Percentiles rank a stretch among this genome's conserved stretches.
Evolutionary conservation across 768 basidiomycete species (phyloP).

Genomic region (Inosperma sp.): DNA sequence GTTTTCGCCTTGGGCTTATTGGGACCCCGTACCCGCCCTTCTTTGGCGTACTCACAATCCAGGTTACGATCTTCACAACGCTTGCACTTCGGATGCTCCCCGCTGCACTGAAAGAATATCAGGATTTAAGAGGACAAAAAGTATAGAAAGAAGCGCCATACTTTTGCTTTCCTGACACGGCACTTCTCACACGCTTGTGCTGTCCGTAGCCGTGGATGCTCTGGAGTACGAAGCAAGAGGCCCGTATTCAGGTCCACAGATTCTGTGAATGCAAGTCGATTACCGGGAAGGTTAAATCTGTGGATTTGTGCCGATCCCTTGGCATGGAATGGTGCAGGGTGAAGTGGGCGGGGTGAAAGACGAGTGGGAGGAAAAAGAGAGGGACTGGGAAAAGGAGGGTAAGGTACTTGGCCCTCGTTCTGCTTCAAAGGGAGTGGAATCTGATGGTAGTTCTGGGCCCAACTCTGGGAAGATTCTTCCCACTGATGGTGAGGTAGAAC

Average conservation of each 20-base stretch:
- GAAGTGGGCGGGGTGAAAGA: slow-evolving; percentile 23
- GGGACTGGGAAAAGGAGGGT: slow-evolving; percentile 23
- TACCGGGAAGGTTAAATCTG: slow-evolving; percentile 8
- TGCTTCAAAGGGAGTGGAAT: slow-evolving; percentile 15
- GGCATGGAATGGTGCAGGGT: too few relatives aligned
- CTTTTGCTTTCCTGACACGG: slow-evolving; percentile 69
- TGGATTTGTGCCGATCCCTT: slow-evolving; percentile 12
- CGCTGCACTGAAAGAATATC: slow-evolving; percentile 51
- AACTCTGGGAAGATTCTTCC: slow-evolving; percentile 16
- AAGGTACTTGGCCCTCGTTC: slow-evolving; percentile 16
- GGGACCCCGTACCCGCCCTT: slow-evolving; percentile 58
- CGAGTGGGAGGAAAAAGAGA: slow-evolving; percentile 30
- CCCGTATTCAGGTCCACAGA: slow-evolving; percentile 61
- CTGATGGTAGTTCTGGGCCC: slow-evolving; percentile 26
- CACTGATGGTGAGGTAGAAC: slow-evolving; percentile 8
- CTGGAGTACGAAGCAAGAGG: slow-evolving; percentile 60
- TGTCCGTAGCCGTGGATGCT: slow-evolving; percentile 62
- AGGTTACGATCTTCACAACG: slow-evolving; percentile 58
- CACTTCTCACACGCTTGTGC: slow-evolving; percentile 76
- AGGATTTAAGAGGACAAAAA: slow-evolving; percentile 4
- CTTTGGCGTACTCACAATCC: slow-evolving; percentile 61
- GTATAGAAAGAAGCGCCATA: slow-evolving; percentile 26
- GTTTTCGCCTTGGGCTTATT: slow-evolving; percentile 47
- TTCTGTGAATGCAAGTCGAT: slow-evolving; percentile 44
- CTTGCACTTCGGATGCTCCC: slow-evolving; percentile 64